These are phyloP conservation scores for Metarhizium rileyi DNA, from an alignment of 2,329 filamentous ascomycete species.

Conservation along the genomic window DNA sequence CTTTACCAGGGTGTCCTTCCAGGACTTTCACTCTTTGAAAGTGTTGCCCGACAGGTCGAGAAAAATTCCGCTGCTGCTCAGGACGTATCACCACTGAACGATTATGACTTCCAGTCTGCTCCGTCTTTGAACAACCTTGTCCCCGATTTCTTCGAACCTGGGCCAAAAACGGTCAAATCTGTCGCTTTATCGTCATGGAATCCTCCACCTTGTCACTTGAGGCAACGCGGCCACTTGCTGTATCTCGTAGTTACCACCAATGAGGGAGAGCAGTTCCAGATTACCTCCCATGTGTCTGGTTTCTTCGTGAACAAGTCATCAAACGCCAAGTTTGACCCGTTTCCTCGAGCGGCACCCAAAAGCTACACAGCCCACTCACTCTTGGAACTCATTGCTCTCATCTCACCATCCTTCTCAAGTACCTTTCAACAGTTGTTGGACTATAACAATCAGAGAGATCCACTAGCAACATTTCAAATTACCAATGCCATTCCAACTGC, in stretches of 20 bases:
- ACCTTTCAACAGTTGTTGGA: constrained; percentile 74
- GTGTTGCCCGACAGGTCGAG: constrained; percentile 48
- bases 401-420: constrained; percentile 75
- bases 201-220: constrained; percentile 82
- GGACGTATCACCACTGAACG: constrained; percentile 35
- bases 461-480: constrained; percentile 87
- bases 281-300: constrained; percentile 86
- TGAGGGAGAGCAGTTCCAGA: constrained; percentile 89
- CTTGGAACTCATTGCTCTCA: constrained; percentile 62
- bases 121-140: constrained; percentile 63
- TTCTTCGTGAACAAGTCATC: constrained; percentile 98
- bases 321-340: constrained; percentile 89
- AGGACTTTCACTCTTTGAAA: constrained; percentile 79
- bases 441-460: constrained; percentile 75
- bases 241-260: constrained; percentile 85
- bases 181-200: constrained; percentile 92
- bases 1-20: constrained; percentile 76
- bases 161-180: constrained; percentile 85
- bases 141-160: constrained; percentile 52
- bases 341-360: constrained; percentile 70
- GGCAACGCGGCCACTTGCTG: constrained; percentile 84
- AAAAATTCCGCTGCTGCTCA: constrained; percentile 16
- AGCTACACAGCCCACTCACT: constrained; percentile 75
- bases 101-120: constrained; percentile 67
- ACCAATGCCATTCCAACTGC: constrained; percentile 88